Evolutionary conservation across 2,329 filamentous ascomycete species (phyloP).

Genomic region (Dactylonectria macrodidyma): DNA sequence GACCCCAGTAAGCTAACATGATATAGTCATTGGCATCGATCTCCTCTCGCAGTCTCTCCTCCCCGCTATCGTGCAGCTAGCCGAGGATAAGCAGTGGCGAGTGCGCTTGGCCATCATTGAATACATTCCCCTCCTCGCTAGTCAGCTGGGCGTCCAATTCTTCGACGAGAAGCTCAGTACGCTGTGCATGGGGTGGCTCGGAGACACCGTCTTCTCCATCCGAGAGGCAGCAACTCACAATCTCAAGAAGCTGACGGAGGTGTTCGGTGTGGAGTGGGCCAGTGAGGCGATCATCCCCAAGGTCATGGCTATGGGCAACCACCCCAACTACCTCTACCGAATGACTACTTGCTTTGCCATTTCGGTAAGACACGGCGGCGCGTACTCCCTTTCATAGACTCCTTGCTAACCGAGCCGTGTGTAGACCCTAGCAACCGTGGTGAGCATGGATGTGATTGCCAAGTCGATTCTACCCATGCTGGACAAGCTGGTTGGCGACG

Average conservation of each 20-base stretch:
- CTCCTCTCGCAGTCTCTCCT: constrained; percentile 96
- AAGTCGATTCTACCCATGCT: constrained; percentile 96
- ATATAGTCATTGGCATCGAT: constrained; percentile 93
- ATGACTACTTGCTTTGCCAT: constrained; percentile 99
- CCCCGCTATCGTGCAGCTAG: constrained; percentile 95
- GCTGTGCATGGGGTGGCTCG: constrained; percentile 98
- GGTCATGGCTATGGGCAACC: constrained; percentile 97
- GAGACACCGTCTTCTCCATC: constrained; percentile 98
- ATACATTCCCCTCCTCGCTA: constrained; percentile 96
- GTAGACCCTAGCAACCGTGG: constrained; percentile 92
- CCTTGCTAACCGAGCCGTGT: constrained; percentile 41
- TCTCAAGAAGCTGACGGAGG: constrained; percentile 97
- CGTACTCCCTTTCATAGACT: not conserved
- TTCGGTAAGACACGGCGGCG: constrained; percentile 75
- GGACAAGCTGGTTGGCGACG: constrained; percentile 92
- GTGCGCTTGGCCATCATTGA: constrained; percentile 98
- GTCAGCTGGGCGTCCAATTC: constrained; percentile 96
- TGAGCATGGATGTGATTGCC: constrained; percentile 93
- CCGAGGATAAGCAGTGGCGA: constrained; percentile 99
- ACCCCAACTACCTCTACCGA: constrained; percentile 98
- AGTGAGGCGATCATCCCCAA: constrained; percentile 98
- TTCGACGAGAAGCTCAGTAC: constrained; percentile 97
- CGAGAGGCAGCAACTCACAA: constrained; percentile 97
- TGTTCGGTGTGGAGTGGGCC: constrained; percentile 98
- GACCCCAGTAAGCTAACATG: constrained; percentile 39